Conservation (phyloP, 352 stramenopile genomes). For the Phytophthora brassicae region DNA sequence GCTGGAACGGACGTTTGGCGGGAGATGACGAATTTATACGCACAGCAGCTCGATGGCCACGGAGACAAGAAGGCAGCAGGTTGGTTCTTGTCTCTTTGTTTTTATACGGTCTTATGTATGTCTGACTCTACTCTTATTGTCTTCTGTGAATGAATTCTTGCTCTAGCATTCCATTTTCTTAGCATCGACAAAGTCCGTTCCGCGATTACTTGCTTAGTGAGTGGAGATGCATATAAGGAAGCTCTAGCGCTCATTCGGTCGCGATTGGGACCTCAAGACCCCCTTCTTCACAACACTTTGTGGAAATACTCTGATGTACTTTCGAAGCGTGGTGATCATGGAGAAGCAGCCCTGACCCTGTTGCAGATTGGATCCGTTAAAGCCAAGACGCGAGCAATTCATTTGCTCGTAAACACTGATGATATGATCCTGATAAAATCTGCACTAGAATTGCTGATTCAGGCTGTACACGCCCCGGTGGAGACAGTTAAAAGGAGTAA, state of each 20-base stretch:
- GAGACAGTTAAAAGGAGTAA: background rate
- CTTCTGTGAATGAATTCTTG: background rate
- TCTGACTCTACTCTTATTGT: background rate
- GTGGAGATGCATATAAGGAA: conserved; percentile 48
- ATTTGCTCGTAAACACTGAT: conserved; percentile 37
- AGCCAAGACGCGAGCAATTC: conserved; percentile 28
- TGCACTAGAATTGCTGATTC: conserved; percentile 37
- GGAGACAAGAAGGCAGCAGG: conserved; percentile 52
- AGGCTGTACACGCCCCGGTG: background rate
- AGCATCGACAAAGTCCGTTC: conserved; percentile 58
- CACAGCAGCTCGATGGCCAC: conserved; percentile 45
- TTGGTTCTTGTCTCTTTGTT: conserved; percentile 12
- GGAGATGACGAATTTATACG: conserved; percentile 66
- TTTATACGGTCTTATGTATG: background rate
- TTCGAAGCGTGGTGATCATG: conserved; percentile 29
- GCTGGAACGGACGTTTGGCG: conserved; percentile 73
- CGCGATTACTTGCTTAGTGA: conserved; percentile 44
- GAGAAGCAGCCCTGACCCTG: conserved; percentile 35
- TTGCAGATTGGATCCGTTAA: conserved; percentile 27
- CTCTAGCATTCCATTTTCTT: conserved; percentile 57
- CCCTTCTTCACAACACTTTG: conserved; percentile 40
- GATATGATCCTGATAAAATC: conserved; percentile 29
- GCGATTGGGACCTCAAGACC: conserved; percentile 42
- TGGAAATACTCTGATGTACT: conserved; percentile 45
- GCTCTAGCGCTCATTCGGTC: conserved; percentile 54